Base-by-base conservation (phyloP, 2,329 filamentous ascomycete species). In the Xylaria sp. region DNA sequence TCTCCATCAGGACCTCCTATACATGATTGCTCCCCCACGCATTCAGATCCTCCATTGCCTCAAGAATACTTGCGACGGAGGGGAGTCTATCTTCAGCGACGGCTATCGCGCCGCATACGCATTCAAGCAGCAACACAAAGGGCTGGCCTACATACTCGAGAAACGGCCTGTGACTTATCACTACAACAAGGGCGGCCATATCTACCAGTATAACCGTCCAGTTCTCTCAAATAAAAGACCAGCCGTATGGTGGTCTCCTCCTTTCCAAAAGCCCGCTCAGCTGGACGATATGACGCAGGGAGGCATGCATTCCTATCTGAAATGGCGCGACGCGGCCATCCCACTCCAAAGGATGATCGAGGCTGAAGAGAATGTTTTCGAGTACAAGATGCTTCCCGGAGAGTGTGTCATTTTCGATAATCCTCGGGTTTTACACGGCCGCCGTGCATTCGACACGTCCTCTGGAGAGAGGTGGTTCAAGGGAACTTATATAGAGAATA, bases 321-420 rank as follows among this genome's bases (percentile, higher is more conserved):
- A 70, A 0, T 90, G 89, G 80, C 81, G 88, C 57, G 69, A 77
- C 0, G 85, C 86, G 0, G 84, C 87, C 0, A 77, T 81, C 40
- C 76, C 78, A 1, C 93, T 97, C 74, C 85, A 89, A 58, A 67
- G 78, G 0, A 72, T 87, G 0, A 80, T 96, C 27, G 90, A 93
- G 71, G 77, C 83, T 0, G 81, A 85, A 0, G 77, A 82, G 3
- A 87, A 87, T 68, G 80, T 93, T 62, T 91, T 91, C 76, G 86
- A 95, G 82, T 84, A 91, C 67, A 91, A 91, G 79, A 83, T 98
- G 79, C 83, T 89, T 63, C 89, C 92, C 3, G 96, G 95, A 2
- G 92, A 97, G 76, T 97, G 93, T 77, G 94, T 94, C 13, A 86
- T 99, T n/a, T 98, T 99, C 77, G 91, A 97, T 78, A 98, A 98